phyloP scores from a whole-genome alignment of 495 filamentous ascomycete genomes.

The Tuber magnatum region DNA sequence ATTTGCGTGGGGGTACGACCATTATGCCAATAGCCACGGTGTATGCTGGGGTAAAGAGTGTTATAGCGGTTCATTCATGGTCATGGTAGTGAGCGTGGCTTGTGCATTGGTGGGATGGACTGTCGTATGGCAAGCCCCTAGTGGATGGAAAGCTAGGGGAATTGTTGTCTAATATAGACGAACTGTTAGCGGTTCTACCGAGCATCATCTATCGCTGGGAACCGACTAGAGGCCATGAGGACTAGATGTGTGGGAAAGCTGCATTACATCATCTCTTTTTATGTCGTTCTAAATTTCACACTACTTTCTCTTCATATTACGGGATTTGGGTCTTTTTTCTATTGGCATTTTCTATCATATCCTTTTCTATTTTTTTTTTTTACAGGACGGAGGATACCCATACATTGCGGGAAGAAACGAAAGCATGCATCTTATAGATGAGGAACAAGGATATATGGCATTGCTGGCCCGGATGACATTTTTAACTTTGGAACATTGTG shows the following conservation, averaged over 20 bases:
- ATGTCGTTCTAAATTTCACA: no score
- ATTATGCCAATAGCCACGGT: conserved; percentile 37
- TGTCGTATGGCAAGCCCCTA: conserved; percentile 70
- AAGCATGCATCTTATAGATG: neutral
- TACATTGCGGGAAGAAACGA: neutral
- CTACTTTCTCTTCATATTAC: neutral
- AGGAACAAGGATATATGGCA: neutral
- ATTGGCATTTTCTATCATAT: neutral
- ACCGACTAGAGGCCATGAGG: neutral
- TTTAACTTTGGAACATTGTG: neutral
- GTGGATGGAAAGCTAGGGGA: conserved; percentile 66
- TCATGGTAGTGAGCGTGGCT: conserved; percentile 71
- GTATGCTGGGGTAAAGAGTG: conserved; percentile 63
- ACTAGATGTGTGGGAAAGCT: neutral
- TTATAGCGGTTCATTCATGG: conserved; percentile 73
- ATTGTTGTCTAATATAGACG: conserved; percentile 57
- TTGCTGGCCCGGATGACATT: neutral
- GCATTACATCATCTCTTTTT: neutral
- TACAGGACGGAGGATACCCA: neutral
- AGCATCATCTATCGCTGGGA: neutral
- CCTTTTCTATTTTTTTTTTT: neutral
- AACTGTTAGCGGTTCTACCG: neutral
- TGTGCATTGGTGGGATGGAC: conserved; percentile 66
- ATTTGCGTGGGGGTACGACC: conserved; percentile 75
- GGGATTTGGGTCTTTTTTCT: neutral